Conservation (phyloP, 441 rosid species). For the Adansonia rubrostipa region DNA sequence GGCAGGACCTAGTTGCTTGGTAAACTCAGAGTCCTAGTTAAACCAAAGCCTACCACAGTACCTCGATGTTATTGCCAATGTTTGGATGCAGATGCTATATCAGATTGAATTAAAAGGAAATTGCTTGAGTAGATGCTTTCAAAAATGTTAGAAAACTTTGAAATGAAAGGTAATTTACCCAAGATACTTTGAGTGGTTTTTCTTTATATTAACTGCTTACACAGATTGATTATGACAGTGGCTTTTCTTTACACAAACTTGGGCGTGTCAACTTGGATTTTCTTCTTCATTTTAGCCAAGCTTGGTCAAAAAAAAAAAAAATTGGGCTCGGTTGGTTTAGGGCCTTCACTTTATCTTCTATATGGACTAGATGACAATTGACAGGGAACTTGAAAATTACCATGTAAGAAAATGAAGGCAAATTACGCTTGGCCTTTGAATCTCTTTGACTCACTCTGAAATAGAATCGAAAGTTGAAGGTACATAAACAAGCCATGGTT, state of each 20-base stretch:
- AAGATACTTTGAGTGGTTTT: background rate
- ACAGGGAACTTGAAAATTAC: background rate
- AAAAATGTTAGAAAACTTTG: background rate
- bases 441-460: background rate
- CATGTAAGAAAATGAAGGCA: background rate
- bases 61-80: background rate
- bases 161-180: background rate
- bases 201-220: background rate
- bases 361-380: background rate
- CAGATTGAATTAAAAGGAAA: background rate
- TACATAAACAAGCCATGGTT: constrained; percentile 14
- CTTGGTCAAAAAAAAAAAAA: background rate
- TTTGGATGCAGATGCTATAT: too few species aligned
- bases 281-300: background rate
- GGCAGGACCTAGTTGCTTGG: too few species aligned
- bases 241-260: too few species aligned
- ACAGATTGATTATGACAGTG: background rate
- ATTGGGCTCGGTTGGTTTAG: background rate
- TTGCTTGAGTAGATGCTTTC: background rate
- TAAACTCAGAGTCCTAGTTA: background rate
- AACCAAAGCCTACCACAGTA: too few species aligned
- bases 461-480: background rate
- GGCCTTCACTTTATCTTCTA: too few species aligned
- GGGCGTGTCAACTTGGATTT: too few species aligned
- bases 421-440: background rate